These are phyloP conservation scores for Tilletia caries DNA, from an alignment of 1,284 basidiomycete species.

Conservation along the genomic window DNA sequence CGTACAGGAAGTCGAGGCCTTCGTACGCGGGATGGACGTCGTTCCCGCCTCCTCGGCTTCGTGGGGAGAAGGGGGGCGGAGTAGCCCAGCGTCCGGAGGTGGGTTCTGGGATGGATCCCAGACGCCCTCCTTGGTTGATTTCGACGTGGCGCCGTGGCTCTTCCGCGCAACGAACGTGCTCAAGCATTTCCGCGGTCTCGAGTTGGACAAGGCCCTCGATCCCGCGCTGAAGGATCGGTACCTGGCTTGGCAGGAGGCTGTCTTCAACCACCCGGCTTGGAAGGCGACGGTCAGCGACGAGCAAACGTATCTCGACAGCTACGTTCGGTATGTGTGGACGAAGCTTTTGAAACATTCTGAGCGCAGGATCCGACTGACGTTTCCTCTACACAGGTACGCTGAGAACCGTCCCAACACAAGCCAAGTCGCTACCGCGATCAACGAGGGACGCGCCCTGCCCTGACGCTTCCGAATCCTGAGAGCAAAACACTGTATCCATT, in stretches of 20 bases:
- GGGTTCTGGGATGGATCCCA: constrained; percentile 62
- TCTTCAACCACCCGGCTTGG: constrained; percentile 66
- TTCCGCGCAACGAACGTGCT: constrained; percentile 67
- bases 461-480: background rate
- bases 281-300: constrained; percentile 69
- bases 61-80: background rate
- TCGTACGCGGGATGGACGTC: constrained; percentile 62
- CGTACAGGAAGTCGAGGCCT: constrained; percentile 60
- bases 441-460: constrained; percentile 27
- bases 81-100: constrained; percentile 53
- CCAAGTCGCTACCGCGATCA: constrained; percentile 43
- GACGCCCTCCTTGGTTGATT: constrained; percentile 66
- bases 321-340: constrained; percentile 55
- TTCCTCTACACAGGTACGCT: constrained; percentile 23
- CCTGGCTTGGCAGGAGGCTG: constrained; percentile 60
- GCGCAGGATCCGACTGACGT: too few species aligned
- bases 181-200: constrained; percentile 68
- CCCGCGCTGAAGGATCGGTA: constrained; percentile 57
- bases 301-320: constrained; percentile 70
- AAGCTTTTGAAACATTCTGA: too few species aligned
- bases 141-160: constrained; percentile 73
- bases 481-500: too few species aligned
- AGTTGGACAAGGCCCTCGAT: constrained; percentile 56
- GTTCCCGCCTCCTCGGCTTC: background rate
- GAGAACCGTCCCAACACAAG: constrained; percentile 42